phyloP scores from a whole-genome alignment of 1,139 yeast genomes.

The Pichia sp. region DNA sequence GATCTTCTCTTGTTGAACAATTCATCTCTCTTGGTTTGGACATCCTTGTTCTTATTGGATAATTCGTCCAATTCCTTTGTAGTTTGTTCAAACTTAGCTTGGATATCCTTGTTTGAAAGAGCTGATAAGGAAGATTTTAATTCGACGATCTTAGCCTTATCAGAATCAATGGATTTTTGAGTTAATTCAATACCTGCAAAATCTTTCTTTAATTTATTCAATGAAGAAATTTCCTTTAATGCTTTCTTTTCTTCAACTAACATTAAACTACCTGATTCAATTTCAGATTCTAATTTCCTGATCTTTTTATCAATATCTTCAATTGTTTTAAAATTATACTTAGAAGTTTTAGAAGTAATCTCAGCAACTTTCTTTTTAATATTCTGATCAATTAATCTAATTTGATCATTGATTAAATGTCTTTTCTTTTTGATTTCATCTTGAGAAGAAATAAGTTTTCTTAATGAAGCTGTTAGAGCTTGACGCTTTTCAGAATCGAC shows the following conservation, averaged over 20 bases:
- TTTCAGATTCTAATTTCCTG: constrained; percentile 60
- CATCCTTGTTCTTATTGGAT: constrained; percentile 53
- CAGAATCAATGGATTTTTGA: constrained; percentile 76
- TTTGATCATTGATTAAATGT: constrained; percentile 61
- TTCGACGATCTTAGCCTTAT: constrained; percentile 68
- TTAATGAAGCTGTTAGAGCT: constrained; percentile 58
- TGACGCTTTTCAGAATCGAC: constrained; percentile 51
- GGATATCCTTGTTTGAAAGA: constrained; percentile 48
- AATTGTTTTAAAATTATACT: constrained; percentile 61
- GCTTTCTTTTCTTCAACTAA: constrained; percentile 87
- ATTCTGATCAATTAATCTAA: constrained; percentile 62
- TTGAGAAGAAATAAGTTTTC: constrained; percentile 60
- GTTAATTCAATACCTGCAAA: constrained; percentile 66
- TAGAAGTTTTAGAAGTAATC: constrained; percentile 63
- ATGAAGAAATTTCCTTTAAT: constrained; percentile 77
- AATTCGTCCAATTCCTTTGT: constrained; percentile 59
- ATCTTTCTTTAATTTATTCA: constrained; percentile 78
- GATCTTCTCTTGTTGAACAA: constrained; percentile 63
- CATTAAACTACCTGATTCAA: constrained; percentile 75
- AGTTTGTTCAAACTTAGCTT: constrained; percentile 52
- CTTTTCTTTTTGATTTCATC: constrained; percentile 66
- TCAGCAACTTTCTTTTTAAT: constrained; percentile 76
- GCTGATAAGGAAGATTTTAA: constrained; percentile 63
- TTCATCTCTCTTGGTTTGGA: constrained; percentile 59
- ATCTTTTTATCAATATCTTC: constrained; percentile 78